phyloP scores from a whole-genome alignment of 371 early-diverging fungal genomes.

The Zychaea mexicana region DNA sequence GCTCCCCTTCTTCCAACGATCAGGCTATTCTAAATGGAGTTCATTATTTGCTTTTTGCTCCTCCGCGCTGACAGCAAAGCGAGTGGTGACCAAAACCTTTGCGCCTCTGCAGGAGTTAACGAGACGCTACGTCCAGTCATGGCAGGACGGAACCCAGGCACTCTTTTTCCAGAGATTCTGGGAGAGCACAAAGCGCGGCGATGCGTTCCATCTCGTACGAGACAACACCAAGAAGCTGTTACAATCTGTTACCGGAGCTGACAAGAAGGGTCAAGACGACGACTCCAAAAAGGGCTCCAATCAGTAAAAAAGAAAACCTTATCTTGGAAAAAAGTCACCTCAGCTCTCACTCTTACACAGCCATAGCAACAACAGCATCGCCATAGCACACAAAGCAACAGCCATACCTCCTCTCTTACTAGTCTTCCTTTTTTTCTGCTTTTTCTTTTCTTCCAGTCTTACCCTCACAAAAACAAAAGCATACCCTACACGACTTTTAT shows the following conservation, averaged over 20 bases:
- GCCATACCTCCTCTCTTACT: neutral
- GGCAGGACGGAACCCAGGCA: conserved; percentile 28
- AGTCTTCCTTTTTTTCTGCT: neutral
- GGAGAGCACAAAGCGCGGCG: conserved; percentile 27
- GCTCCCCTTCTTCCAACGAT: neutral
- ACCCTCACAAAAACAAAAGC: neutral
- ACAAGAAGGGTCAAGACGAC: conserved; percentile 15
- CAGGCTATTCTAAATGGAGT: conserved; percentile 3
- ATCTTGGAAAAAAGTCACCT: too few species aligned
- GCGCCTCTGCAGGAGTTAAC: conserved; percentile 22
- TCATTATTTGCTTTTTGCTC: neutral
- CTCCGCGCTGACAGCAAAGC: conserved; percentile 15
- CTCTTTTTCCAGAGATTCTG: conserved; percentile 21
- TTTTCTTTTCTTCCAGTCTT: neutral
- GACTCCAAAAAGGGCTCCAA: conserved; percentile 13
- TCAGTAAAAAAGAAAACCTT: too few species aligned
- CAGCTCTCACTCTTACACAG: too few species aligned
- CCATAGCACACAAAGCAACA: too few species aligned
- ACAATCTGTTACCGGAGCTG: conserved; percentile 6
- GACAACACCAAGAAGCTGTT: conserved; percentile 19
- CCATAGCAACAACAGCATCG: too few species aligned
- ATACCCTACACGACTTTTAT: neutral
- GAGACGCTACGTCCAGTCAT: conserved; percentile 21
- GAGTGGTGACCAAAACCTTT: conserved; percentile 16
- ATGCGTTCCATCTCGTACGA: conserved; percentile 21